Percentiles rank a stretch among this genome's conserved stretches.
Conservation (phyloP, 1,284 basidiomycete species). For the Malassezia equina region DNA sequence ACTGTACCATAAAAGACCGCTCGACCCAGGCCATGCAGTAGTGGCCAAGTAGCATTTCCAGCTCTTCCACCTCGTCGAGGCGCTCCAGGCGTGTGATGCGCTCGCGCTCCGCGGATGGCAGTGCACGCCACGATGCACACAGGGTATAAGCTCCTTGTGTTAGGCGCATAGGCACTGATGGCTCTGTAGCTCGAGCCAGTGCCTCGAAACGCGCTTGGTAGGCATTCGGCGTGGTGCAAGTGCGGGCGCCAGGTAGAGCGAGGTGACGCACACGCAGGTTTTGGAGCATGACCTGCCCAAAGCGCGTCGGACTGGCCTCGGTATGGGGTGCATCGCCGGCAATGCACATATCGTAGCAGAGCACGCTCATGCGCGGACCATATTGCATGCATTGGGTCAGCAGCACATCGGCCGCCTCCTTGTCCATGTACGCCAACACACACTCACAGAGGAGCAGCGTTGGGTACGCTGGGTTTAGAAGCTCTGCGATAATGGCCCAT, state of each 20-base stretch:
- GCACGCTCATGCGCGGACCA: conserved; percentile 7
- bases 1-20: conserved; percentile 1
- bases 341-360: conserved; percentile 44
- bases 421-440: conserved; percentile 38
- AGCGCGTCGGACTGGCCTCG: conserved; percentile 17
- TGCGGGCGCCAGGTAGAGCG: conserved; percentile 32
- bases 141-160: conserved; percentile 2
- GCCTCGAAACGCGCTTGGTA: conserved; percentile 25
- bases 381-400: conserved; percentile 17
- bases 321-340: conserved; percentile 21
- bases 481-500: conserved; percentile 4
- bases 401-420: conserved; percentile 21
- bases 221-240: conserved; percentile 23
- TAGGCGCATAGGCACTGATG: background rate
- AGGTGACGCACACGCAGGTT: conserved; percentile 39
- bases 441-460: conserved; percentile 46
- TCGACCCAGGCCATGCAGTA: conserved; percentile 28
- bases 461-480: conserved; percentile 17
- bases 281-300: conserved; percentile 44
- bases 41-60: conserved; percentile 44
- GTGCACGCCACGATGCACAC: conserved; percentile 1
- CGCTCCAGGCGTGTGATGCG: conserved; percentile 34
- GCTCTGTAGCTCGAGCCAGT: background rate
- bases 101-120: background rate
- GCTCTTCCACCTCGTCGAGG: conserved; percentile 45